These are phyloP conservation scores for Auxenochlorella pyrenoidosa DNA, from an alignment of 139 green algal species.

Conservation along the genomic window DNA sequence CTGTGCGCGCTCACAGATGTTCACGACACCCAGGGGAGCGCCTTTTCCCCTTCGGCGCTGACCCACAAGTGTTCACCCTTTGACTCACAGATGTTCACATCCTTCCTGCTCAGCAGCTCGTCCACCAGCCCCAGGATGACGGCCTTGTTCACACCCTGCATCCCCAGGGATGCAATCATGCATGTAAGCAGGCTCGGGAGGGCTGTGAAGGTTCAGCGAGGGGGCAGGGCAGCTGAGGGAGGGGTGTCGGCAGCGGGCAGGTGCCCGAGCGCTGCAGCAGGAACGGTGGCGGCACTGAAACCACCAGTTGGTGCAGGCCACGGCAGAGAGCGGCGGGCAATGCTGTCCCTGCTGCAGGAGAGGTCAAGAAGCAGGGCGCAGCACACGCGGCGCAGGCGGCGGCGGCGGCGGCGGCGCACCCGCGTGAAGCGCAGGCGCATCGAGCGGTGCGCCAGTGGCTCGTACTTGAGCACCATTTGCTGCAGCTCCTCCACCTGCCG, in stretches of 20 bases:
- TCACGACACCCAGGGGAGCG: too few relatives aligned
- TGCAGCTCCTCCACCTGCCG: slow-evolving; percentile 49
- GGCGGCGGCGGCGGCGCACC: not conserved
- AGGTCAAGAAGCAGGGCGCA: not conserved
- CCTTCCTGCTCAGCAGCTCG: slow-evolving; percentile 39
- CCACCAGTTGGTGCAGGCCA: too few relatives aligned
- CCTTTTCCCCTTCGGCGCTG: too few relatives aligned
- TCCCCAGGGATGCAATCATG: too few relatives aligned
- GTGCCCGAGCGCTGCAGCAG: not conserved
- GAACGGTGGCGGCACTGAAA: too few relatives aligned
- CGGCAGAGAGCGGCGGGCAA: too few relatives aligned
- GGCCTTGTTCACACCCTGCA: slow-evolving; percentile 43
- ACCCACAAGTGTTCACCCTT: too few relatives aligned
- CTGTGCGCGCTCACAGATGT: too few relatives aligned
- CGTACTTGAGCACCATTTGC: slow-evolving; percentile 34
- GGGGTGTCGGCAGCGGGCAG: not conserved
- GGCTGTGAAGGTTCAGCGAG: too few relatives aligned
- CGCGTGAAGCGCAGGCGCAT: slow-evolving; percentile 32
- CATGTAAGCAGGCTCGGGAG: too few relatives aligned
- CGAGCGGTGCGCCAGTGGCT: slow-evolving; percentile 39
- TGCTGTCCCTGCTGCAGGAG: too few relatives aligned
- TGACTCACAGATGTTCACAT: slow-evolving; percentile 44
- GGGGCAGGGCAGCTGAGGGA: too few relatives aligned
- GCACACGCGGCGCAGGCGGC: not conserved
- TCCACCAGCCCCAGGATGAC: slow-evolving; percentile 44